Conservation (phyloP, 1,139 yeast genomes). For the Taiozyma onychis region DNA sequence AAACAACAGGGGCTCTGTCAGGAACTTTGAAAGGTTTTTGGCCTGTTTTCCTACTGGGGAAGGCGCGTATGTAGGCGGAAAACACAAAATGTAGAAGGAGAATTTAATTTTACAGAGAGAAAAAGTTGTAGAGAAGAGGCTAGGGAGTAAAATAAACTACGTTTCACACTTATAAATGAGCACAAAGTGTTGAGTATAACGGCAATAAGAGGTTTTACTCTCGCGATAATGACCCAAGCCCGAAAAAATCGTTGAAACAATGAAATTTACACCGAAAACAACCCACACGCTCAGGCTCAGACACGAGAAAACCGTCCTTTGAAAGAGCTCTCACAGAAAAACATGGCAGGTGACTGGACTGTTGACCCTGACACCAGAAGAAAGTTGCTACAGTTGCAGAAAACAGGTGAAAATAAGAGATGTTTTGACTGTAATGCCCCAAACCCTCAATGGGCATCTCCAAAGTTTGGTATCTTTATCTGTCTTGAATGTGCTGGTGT, state of each 20-base stretch:
- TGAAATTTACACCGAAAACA: no score
- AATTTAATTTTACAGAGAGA: neutral
- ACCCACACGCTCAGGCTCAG: neutral
- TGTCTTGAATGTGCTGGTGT: slow-evolving; percentile 97
- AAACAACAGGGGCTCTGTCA: no score
- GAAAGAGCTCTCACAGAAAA: neutral
- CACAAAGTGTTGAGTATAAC: no score
- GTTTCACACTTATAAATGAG: no score
- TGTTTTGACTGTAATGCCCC: slow-evolving; percentile 95
- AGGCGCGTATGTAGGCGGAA: neutral
- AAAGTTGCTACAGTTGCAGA: slow-evolving; percentile 73
- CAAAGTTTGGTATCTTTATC: slow-evolving; percentile 92
- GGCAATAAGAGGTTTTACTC: no score
- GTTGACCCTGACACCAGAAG: slow-evolving; percentile 90
- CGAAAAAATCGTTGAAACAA: neutral
- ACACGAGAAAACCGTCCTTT: neutral
- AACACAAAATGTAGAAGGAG: neutral
- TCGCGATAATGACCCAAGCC: no score
- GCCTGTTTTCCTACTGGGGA: no score
- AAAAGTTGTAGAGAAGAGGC: neutral
- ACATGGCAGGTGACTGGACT: slow-evolving; percentile 49
- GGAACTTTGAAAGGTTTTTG: no score
- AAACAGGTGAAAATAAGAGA: slow-evolving; percentile 74
- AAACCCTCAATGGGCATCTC: slow-evolving; percentile 99
- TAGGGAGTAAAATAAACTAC: neutral